phyloP scores from a whole-genome alignment of 768 basidiomycete species.

The Sarcodon sp. region DNA sequence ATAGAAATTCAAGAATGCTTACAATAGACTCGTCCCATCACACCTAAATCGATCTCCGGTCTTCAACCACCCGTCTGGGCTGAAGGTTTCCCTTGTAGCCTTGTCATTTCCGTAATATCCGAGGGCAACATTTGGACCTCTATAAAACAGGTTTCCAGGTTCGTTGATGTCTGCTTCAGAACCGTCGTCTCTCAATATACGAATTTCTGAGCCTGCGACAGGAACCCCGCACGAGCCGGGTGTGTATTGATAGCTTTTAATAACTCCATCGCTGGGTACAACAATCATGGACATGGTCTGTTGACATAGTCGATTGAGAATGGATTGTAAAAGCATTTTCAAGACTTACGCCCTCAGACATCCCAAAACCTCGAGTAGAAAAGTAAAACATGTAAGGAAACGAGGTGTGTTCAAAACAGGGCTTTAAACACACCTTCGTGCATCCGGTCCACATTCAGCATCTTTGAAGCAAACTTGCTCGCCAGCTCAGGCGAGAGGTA shows the following conservation, averaged over 20 bases:
- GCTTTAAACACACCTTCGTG: constrained; percentile 21
- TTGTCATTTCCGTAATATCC: constrained; percentile 68
- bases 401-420: constrained; percentile 61
- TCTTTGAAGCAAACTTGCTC: constrained; percentile 11
- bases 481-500: constrained; percentile 49
- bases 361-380: constrained; percentile 1
- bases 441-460: too few species aligned
- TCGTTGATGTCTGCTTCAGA: constrained; percentile 39
- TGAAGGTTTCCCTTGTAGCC: constrained; percentile 54
- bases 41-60: constrained; percentile 64
- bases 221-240: constrained; percentile 44
- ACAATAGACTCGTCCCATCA: constrained; percentile 20
- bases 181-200: constrained; percentile 48
- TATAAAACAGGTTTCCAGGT: constrained; percentile 53
- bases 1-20: too few species aligned
- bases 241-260: constrained; percentile 7
- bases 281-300: constrained; percentile 43
- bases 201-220: constrained; percentile 49
- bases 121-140: constrained; percentile 37
- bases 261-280: constrained; percentile 32
- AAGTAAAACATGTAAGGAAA: constrained; percentile 19
- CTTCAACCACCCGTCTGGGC: constrained; percentile 52
- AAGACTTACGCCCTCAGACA: constrained; percentile 15
- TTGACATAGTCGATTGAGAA: not conserved
- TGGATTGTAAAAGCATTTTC: not conserved